These are phyloP conservation scores for Diatrype stigma DNA, from an alignment of 2,329 filamentous ascomycete genomes.

Conservation along the genomic window DNA sequence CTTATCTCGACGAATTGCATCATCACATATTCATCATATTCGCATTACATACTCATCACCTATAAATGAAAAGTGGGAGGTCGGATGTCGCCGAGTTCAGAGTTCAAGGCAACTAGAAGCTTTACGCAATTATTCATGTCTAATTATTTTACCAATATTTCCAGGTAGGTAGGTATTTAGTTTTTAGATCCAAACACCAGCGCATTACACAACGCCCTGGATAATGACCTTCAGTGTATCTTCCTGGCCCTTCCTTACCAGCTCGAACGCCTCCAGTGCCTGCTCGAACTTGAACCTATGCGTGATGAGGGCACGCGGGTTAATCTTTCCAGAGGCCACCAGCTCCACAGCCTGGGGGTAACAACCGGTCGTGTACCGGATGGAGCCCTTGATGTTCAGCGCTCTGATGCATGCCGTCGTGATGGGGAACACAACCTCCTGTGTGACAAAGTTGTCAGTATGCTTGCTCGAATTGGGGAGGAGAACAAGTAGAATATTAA, in stretches of 20 bases:
- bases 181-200: background rate
- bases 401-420: conserved; percentile 44
- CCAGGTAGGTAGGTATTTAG: too few species aligned
- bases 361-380: conserved; percentile 46
- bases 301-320: conserved; percentile 31
- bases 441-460: background rate
- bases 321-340: conserved; percentile 43
- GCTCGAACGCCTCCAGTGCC: conserved; percentile 13
- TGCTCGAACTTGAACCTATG: conserved; percentile 29
- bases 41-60: too few species aligned
- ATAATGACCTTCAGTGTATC: conserved; percentile 21
- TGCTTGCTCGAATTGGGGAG: background rate
- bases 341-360: conserved; percentile 47
- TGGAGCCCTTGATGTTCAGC: conserved; percentile 45
- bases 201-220: conserved; percentile 10
- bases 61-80: too few species aligned
- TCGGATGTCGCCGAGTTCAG: too few species aligned
- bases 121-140: too few species aligned
- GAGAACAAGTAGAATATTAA: background rate
- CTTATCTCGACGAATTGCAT: too few species aligned
- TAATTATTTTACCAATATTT: too few species aligned
- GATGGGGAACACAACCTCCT: conserved; percentile 48
- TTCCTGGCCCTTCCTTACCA: conserved; percentile 13
- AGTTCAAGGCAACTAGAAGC: too few species aligned
- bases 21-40: too few species aligned